Evolutionary conservation across 2,329 filamentous ascomycete genomes (phyloP).

Genomic region (Alternaria viburni): DNA sequence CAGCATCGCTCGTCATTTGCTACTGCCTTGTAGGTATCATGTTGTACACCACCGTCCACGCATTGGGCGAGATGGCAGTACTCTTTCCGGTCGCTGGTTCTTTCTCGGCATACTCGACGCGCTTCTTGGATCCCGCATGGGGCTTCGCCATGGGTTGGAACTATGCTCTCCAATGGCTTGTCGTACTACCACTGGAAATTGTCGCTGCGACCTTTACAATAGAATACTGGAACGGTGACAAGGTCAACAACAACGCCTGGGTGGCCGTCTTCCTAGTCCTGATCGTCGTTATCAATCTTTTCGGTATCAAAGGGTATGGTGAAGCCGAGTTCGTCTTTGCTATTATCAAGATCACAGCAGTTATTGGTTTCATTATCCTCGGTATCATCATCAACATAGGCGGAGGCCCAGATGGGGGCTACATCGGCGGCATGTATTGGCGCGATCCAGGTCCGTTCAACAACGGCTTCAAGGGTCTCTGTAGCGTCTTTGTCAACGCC

Average conservation of each 20-base stretch:
- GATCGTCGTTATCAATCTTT: slow-evolving; percentile 77
- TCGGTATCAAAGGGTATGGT: slow-evolving; percentile 77
- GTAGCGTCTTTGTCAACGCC: slow-evolving; percentile 76
- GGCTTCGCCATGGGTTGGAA: slow-evolving; percentile 97
- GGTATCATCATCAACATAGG: slow-evolving; percentile 86
- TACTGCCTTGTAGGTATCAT: slow-evolving; percentile 75
- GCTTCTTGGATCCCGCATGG: slow-evolving; percentile 93
- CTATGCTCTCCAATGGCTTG: slow-evolving; percentile 87
- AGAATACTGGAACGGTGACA: slow-evolving; percentile 71
- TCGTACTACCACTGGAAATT: slow-evolving; percentile 82
- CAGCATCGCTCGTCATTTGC: slow-evolving; percentile 44
- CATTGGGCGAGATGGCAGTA: slow-evolving; percentile 89
- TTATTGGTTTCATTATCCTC: slow-evolving; percentile 88
- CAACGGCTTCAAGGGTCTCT: slow-evolving; percentile 83
- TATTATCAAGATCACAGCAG: slow-evolving; percentile 82
- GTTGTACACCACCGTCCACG: slow-evolving; percentile 91
- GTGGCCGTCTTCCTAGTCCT: slow-evolving; percentile 79
- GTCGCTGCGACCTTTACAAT: slow-evolving; percentile 87
- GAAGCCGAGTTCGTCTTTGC: slow-evolving; percentile 90
- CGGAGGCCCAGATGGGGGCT: slow-evolving; percentile 66
- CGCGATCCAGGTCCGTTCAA: slow-evolving; percentile 80
- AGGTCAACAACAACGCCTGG: slow-evolving; percentile 65
- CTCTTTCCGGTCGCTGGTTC: slow-evolving; percentile 90
- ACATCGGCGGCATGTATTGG: slow-evolving; percentile 84
- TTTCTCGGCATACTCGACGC: slow-evolving; percentile 88